A percentile compares a stretch with the other conserved stretches of the same genome.
These are phyloP conservation scores for Mimosa pudica DNA, from an alignment of 306 rosid species.

Conservation along the genomic window DNA sequence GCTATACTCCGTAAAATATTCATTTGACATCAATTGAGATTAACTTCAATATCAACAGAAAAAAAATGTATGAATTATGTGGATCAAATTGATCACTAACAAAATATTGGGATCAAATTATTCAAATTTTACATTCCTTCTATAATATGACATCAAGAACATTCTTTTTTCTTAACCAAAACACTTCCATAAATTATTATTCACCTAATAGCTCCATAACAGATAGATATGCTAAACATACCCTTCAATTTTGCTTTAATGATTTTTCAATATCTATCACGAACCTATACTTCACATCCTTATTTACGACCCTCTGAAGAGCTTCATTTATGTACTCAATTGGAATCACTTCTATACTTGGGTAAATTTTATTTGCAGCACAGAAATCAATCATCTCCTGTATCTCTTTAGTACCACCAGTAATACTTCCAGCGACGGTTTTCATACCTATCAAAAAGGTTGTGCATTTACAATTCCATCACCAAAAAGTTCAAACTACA, in stretches of 20 bases:
- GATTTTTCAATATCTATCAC: constrained; percentile 82
- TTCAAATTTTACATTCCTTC: not conserved
- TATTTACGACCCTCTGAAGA: constrained; percentile 70
- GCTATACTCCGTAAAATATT: not conserved
- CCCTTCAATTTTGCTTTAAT: constrained; percentile 41
- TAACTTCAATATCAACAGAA: not conserved
- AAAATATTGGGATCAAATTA: not conserved
- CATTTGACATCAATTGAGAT: not conserved
- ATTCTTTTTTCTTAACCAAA: not conserved
- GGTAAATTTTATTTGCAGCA: constrained; percentile 63
- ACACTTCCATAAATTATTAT: not conserved
- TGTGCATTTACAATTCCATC: not conserved
- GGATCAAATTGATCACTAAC: not conserved
- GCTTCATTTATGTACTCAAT: constrained; percentile 85
- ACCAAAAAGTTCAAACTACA: not conserved
- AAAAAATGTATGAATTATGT: not conserved
- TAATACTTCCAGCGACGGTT: constrained; percentile 60
- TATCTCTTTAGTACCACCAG: constrained; percentile 70
- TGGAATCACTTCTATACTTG: constrained; percentile 78
- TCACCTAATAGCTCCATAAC: not conserved
- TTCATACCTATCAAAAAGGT: constrained; percentile 54
- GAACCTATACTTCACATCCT: constrained; percentile 73
- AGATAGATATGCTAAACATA: not conserved
- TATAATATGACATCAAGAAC: not conserved
- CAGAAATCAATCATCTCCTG: constrained; percentile 85